Base-by-base conservation (phyloP, 768 basidiomycete genomes). In the Lyophyllum semitale region DNA sequence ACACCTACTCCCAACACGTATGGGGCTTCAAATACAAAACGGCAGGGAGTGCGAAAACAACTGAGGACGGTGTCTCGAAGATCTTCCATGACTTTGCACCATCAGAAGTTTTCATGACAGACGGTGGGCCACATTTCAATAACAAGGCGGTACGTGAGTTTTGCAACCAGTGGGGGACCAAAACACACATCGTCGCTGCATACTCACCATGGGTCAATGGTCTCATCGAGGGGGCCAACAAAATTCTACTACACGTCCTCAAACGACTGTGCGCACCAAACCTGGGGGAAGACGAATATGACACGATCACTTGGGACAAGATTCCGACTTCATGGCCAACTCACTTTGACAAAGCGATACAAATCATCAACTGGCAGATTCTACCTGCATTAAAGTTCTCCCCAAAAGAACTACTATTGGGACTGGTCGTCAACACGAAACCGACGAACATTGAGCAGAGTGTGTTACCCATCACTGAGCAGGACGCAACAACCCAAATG, bases 171-270 rank as follows among this genome's bases (percentile, higher is more conserved):
- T 29, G 58, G 11, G 58, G 63, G 0, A 63, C 62, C 1, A 47
- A 63, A 26, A 53, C 62, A 3, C 57, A 68, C 11, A 56, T 69
- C 0, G 54, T 62, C 0, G 38, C 73, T 11, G 70, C 71, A 1
- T 78, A 78, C 47, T 63, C 73, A 9, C 76, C 75, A 7, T 78
- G 75, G 77, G 58, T 76, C 13, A 77, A 76, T 48, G 70, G 75
- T 0, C 58, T 75, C 0, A 62, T 73, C 0, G 69, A 76, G 35
- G 67, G 67, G 3, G 59, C 66, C 0, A 78, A 79, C 57, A 63
- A 62, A 8, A 33, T 68, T 0, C 57, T 78, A 0, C 58, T 77
- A 0, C 47, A 63, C 8, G 13, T 59, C 0, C 55, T 78, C 1
- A 60, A 61, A 18, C 40, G 66, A 0, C 48, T 77, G 4, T 76